phyloP scores from a whole-genome alignment of 78 protist species.

The Capsaspora owczarzaki region DNA sequence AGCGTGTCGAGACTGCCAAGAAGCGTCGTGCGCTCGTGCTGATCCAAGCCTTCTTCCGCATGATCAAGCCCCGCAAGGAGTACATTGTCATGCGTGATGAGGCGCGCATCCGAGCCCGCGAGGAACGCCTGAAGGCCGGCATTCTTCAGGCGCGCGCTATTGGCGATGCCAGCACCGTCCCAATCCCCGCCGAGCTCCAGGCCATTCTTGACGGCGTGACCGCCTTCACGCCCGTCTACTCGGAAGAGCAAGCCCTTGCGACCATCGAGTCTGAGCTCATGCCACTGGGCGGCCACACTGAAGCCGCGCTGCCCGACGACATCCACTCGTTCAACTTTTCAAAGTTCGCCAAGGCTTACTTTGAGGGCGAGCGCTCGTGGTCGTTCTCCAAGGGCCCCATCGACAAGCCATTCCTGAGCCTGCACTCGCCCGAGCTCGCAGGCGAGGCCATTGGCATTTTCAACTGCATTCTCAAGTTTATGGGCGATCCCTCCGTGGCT shows the following conservation, averaged over 20 bases:
- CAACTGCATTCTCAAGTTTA: background rate
- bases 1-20: background rate
- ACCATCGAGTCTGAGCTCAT: too few relatives aligned
- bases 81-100: background rate
- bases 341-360: conserved; percentile 2
- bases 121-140: background rate
- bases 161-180: background rate
- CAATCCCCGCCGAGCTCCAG: background rate
- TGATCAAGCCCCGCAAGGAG: background rate
- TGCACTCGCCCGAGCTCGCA: background rate
- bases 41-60: background rate
- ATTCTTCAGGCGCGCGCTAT: background rate
- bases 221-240: background rate
- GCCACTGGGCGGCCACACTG: background rate
- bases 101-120: background rate
- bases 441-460: background rate
- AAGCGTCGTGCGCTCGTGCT: too few relatives aligned
- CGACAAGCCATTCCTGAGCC: background rate
- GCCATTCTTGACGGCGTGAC: background rate
- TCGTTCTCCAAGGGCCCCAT: background rate
- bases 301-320: background rate
- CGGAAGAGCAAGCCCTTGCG: too few relatives aligned
- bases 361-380: background rate
- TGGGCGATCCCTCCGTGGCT: background rate
- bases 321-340: background rate